These are phyloP conservation scores for Salvia sclarea DNA, from an alignment of 305 asterid species.

Conservation along the genomic window DNA sequence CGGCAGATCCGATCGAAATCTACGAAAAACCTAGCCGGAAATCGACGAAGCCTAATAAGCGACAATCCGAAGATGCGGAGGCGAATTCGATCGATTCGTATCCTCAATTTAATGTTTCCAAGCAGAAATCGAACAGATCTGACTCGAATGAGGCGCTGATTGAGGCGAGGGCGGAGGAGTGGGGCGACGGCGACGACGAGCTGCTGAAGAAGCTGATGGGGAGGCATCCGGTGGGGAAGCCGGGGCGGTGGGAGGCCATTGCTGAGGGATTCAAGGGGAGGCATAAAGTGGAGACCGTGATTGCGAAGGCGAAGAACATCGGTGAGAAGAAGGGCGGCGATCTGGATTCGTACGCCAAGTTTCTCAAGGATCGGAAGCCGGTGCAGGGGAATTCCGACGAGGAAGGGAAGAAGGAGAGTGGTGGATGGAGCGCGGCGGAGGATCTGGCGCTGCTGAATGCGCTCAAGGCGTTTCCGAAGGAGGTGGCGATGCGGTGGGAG, in stretches of 20 bases:
- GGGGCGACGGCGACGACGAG: constrained; percentile 74
- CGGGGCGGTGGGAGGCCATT: constrained; percentile 97
- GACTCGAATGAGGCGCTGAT: not conserved
- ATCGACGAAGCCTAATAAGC: constrained; percentile 37
- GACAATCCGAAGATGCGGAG: constrained; percentile 33
- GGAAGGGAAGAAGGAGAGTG: constrained; percentile 43
- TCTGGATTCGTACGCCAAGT: constrained; percentile 68
- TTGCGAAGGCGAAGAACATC: constrained; percentile 57
- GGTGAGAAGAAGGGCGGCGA: constrained; percentile 65
- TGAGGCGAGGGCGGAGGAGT: constrained; percentile 36
- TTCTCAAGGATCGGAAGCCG: constrained; percentile 65
- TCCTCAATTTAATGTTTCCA: constrained; percentile 24
- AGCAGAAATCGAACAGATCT: constrained; percentile 21
- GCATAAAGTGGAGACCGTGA: constrained; percentile 65
- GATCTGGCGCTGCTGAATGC: constrained; percentile 92
- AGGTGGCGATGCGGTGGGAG: constrained; percentile 91
- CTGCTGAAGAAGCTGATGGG: constrained; percentile 66
- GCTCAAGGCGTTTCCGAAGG: constrained; percentile 80
- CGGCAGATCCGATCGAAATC: constrained; percentile 33
- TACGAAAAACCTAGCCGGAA: constrained; percentile 41
- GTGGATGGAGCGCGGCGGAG: constrained; percentile 77
- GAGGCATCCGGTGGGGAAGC: constrained; percentile 88
- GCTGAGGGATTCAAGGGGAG: constrained; percentile 74
- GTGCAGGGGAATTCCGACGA: constrained; percentile 41
- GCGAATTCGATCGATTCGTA: constrained; percentile 32